Percentiles rank a stretch among this genome's conserved stretches.
Conservation (phyloP, 441 rosid species). For the Eugenia klotzschiana region DNA sequence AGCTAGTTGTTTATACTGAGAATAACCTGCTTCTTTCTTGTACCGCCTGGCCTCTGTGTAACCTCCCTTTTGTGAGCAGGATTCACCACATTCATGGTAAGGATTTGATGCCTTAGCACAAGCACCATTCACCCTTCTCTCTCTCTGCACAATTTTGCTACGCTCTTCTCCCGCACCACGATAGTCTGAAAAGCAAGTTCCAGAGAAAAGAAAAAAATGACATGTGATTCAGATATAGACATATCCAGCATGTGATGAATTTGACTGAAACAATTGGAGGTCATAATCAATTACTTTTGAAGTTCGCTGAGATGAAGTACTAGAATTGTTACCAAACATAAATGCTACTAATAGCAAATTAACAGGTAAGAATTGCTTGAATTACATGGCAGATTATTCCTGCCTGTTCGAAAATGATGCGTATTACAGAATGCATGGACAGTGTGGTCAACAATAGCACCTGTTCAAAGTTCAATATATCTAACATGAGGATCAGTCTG, state of each 20-base stretch:
- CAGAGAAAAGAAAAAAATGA: not conserved
- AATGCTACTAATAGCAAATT: not conserved
- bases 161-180: not conserved
- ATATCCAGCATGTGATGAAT: not conserved
- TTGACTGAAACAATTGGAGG: not conserved
- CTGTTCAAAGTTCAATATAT: not conserved
- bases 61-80: slow-evolving; percentile 46
- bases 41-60: slow-evolving; percentile 28
- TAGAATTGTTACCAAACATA: not conserved
- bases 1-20: not conserved
- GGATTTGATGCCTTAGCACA: slow-evolving; percentile 61
- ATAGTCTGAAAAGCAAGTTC: not conserved
- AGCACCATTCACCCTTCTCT: slow-evolving; percentile 36
- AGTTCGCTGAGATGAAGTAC: not conserved
- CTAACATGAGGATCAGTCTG: not conserved
- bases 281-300: not conserved
- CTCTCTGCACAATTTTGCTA: slow-evolving; percentile 14
- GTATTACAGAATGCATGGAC: not conserved
- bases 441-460: not conserved
- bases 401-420: not conserved
- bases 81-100: slow-evolving; percentile 65
- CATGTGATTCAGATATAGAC: not conserved
- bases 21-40: slow-evolving; percentile 45
- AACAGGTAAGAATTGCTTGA: not conserved
- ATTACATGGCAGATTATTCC: not conserved